Percentiles rank a stretch among this genome's conserved stretches.
Evolutionary conservation across 352 stramenopile species (phyloP).

Genomic region (Aphanomyces astaci): DNA sequence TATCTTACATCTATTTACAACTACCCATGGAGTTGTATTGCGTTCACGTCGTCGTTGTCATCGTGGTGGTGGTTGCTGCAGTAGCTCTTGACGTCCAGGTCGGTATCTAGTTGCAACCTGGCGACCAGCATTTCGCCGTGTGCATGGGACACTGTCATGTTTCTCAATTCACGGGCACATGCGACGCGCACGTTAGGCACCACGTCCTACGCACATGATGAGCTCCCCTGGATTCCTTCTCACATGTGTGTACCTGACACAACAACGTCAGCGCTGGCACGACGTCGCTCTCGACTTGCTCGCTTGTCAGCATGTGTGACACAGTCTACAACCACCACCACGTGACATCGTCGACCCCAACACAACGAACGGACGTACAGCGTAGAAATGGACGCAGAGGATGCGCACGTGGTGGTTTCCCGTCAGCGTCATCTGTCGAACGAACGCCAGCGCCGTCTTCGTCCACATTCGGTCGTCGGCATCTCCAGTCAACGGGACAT

Average conservation of each 20-base stretch:
- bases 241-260: not conserved
- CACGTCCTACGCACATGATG: not conserved
- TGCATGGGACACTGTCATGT: not conserved
- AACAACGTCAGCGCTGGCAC: not conserved
- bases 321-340: slow-evolving; percentile 8
- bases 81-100: slow-evolving; percentile 14
- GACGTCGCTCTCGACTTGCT: not conserved
- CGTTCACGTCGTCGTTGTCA: no score
- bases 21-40: not conserved
- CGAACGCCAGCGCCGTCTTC: not conserved
- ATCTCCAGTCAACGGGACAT: no score
- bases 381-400: not conserved
- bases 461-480: not conserved
- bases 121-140: not conserved
- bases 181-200: slow-evolving; percentile 15
- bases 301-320: not conserved
- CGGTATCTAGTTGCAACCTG: not conserved
- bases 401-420: slow-evolving; percentile 19
- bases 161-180: slow-evolving; percentile 11
- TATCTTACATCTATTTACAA: not conserved
- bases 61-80: no score
- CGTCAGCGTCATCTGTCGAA: not conserved
- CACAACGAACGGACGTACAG: not conserved
- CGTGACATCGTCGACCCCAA: not conserved
- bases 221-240: not conserved